Evolutionary conservation across 192 early-diverging fungal genomes (phyloP), one percentile per base, ranked within the genome.

Genomic region (Entophlyctis luteolus): DNA sequence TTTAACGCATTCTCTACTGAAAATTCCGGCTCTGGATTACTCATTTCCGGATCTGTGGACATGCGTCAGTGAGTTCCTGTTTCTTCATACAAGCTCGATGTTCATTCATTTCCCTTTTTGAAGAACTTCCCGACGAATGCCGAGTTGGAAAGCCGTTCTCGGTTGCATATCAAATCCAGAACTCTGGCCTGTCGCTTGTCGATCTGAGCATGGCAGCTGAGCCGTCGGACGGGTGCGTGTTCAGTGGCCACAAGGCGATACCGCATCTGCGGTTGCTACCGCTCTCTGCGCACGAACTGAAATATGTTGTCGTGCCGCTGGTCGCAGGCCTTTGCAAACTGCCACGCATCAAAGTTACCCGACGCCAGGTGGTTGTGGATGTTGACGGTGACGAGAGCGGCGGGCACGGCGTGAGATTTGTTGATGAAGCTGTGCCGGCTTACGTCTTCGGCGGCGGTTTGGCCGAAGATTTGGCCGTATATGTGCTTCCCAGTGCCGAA

Each of bases 181-280:
- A 93, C 48, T 70, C 82, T 0, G 80, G 86, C 10, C 27, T 77
- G 23, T 67, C 70, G 23, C 29, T 85, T 2, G 71, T 76, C 3
- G 84, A 90, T 57, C 73, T 90, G 8, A 54, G 75, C 12, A 78
- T 82, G 36, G 57, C 77, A 2, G 79, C 90, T 8, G 90, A 91
- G 59, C 65, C 84, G 0, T 76, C 82, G 8, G 91, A 93, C 16
- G 79, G 79, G 18, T 91, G 91, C 75, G 88, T 90, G 0, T 91
- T 88, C 68, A 76, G 86, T 8, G 91, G 91, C 20, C 83, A 18
- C n/a, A 66, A 66, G 20, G 52, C 28, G 5, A 34, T 66, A 0
- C 63, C 79, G 1, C 66, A 72, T 4, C 63, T 86, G 33, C 76
- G 75, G 6, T 56, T 93, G 0, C 77, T 89, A 2, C 88, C 90